Conservation (phyloP, 139 green algal species). For the Volvox africanus region DNA sequence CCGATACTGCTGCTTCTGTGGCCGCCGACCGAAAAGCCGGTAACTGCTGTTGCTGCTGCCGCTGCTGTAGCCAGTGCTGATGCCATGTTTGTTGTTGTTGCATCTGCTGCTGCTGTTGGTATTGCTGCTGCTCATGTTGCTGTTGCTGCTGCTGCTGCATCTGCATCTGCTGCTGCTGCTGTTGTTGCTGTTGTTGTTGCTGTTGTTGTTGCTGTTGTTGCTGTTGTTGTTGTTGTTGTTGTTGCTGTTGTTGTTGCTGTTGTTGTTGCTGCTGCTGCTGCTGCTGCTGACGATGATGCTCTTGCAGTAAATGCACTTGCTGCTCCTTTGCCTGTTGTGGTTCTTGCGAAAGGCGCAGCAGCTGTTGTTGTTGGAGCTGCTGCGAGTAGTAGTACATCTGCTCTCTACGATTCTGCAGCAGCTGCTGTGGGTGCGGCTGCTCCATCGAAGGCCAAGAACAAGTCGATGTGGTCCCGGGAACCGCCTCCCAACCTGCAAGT, state of each 20-base stretch:
- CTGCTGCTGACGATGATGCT: not conserved
- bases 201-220: not conserved
- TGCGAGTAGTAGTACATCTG: not conserved
- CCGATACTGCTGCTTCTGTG: not conserved
- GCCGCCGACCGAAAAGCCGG: not conserved
- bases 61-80: not conserved
- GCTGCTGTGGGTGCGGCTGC: not conserved
- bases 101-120: not conserved
- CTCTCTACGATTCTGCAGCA: not conserved
- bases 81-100: not conserved
- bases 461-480: too few relatives aligned
- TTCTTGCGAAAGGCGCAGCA: not conserved
- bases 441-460: not conserved
- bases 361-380: constrained; percentile 12
- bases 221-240: not conserved
- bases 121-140: not conserved
- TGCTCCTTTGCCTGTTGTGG: not conserved
- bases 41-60: not conserved
- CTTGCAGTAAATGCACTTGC: not conserved
- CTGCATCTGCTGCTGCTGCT: not conserved
- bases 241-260: not conserved
- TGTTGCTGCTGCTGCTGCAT: not conserved
- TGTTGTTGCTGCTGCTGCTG: not conserved
- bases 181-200: not conserved
- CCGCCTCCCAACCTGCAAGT: too few relatives aligned